phyloP scores from a whole-genome alignment of 192 early-diverging fungal genomes.

The Martensiomyces pterosporus region DNA sequence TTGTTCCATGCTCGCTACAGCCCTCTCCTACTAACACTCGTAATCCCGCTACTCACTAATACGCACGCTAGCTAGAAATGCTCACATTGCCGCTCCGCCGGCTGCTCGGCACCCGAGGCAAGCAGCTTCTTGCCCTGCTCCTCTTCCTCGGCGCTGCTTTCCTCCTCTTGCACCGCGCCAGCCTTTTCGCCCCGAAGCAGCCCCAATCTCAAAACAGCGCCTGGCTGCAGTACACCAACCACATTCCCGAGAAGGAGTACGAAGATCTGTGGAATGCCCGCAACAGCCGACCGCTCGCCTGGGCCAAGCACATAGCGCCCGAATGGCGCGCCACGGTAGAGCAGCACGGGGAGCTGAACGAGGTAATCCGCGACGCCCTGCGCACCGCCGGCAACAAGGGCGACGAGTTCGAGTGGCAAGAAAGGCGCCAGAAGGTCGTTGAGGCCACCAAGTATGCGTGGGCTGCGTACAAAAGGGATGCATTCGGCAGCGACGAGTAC shows the following conservation, averaged over 20 bases:
- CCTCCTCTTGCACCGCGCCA: too few relatives aligned
- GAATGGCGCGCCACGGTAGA: conserved; percentile 24
- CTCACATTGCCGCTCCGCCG: neutral
- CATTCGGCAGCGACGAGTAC: conserved; percentile 85
- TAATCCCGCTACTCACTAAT: neutral
- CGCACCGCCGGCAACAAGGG: neutral
- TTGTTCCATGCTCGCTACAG: too few relatives aligned
- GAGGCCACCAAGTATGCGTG: conserved; percentile 74
- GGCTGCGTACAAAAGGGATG: conserved; percentile 72
- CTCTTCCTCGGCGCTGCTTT: conserved; percentile 1
- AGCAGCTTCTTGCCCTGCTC: neutral
- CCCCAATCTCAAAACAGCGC: too few relatives aligned
- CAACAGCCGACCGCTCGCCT: conserved; percentile 4
- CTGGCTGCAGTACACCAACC: conserved; percentile 14
- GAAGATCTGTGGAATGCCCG: conserved; percentile 4
- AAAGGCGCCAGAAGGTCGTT: conserved; percentile 56
- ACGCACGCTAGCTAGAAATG: neutral
- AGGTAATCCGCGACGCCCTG: conserved; percentile 18
- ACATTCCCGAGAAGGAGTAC: conserved; percentile 16
- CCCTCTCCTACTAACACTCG: neutral
- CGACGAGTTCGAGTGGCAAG: conserved; percentile 26
- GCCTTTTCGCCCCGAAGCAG: too few relatives aligned
- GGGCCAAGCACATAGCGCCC: conserved; percentile 3
- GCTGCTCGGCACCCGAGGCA: neutral
- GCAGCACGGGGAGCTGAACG: conserved; percentile 21